Evolutionary conservation across 2,329 filamentous ascomycete species (phyloP).

Genomic region (Epichloe bromicola): DNA sequence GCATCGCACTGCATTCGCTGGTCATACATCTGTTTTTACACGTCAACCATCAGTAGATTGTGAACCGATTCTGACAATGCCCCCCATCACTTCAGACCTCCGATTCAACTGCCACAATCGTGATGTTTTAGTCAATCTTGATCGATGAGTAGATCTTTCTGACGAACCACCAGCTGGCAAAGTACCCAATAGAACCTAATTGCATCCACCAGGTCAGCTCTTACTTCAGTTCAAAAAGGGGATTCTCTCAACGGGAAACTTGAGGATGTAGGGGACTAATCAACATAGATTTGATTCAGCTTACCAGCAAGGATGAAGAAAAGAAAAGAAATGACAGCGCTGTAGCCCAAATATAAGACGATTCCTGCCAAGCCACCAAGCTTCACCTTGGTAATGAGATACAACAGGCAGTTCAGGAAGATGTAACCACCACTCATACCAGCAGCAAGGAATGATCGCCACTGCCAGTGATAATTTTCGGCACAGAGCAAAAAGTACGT

Average conservation of each 20-base stretch:
- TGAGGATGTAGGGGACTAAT: constrained; percentile 9
- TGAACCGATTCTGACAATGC: background rate
- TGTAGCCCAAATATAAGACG: constrained; percentile 90
- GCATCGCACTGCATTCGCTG: constrained; percentile 12
- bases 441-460: constrained; percentile 84
- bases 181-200: constrained; percentile 85
- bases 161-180: constrained; percentile 88
- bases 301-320: constrained; percentile 90
- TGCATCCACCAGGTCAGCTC: background rate
- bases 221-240: constrained; percentile 65
- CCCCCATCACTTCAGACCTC: background rate
- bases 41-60: background rate
- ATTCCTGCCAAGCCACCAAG: constrained; percentile 75
- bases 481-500: constrained; percentile 93
- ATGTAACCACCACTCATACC: constrained; percentile 87
- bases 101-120: background rate
- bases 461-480: constrained; percentile 99
- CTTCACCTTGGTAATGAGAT: constrained; percentile 79
- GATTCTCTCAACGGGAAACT: constrained; percentile 4
- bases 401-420: constrained; percentile 80
- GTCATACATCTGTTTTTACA: constrained; percentile 20
- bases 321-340: constrained; percentile 72
- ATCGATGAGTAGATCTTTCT: constrained; percentile 93
- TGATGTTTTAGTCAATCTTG: constrained; percentile 66
- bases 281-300: constrained; percentile 16